Evolutionary conservation across 73 alveolate genomes (phyloP).

Genomic region (Blepharisma japonicum): DNA sequence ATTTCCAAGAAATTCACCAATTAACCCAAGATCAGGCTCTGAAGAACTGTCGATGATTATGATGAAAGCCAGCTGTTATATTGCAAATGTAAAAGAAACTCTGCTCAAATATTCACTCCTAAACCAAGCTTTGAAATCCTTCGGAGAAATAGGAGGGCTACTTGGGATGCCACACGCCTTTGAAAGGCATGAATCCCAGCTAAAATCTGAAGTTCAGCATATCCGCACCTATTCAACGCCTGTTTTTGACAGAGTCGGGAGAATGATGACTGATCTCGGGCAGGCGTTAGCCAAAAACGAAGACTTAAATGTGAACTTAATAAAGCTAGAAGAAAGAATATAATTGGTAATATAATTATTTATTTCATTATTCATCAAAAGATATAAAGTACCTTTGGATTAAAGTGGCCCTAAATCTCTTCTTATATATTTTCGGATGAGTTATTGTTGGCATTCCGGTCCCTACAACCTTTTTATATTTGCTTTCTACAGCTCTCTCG

Average conservation of each 20-base stretch:
- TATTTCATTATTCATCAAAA: conserved; percentile 2
- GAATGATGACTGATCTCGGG: conserved; percentile 49
- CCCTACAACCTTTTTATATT: conserved; percentile 27
- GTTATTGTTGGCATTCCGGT: conserved; percentile 14
- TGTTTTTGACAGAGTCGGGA: conserved; percentile 51
- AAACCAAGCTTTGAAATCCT: neutral
- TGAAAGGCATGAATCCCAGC: neutral
- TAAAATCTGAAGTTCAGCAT: neutral
- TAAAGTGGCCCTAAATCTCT: conserved; percentile 17
- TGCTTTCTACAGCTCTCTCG: conserved; percentile 30
- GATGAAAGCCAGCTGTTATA: neutral
- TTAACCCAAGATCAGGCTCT: conserved; percentile 66
- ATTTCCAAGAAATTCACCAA: conserved; percentile 75
- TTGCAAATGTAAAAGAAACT: conserved; percentile 3
- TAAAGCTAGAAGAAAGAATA: too few species aligned
- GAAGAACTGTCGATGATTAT: neutral
- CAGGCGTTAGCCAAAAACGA: conserved; percentile 32
- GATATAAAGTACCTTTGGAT: conserved; percentile 21
- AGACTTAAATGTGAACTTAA: too few species aligned
- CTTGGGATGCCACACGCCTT: neutral
- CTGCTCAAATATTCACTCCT: neutral
- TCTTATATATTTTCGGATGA: conserved; percentile 27
- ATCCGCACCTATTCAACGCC: conserved; percentile 45
- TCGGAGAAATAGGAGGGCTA: neutral
- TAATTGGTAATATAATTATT: neutral